Percentiles rank a stretch among this genome's conserved stretches.
These are phyloP conservation scores for Candida yuanshanica DNA, from an alignment of 805 yeast genomes.

Conservation along the genomic window DNA sequence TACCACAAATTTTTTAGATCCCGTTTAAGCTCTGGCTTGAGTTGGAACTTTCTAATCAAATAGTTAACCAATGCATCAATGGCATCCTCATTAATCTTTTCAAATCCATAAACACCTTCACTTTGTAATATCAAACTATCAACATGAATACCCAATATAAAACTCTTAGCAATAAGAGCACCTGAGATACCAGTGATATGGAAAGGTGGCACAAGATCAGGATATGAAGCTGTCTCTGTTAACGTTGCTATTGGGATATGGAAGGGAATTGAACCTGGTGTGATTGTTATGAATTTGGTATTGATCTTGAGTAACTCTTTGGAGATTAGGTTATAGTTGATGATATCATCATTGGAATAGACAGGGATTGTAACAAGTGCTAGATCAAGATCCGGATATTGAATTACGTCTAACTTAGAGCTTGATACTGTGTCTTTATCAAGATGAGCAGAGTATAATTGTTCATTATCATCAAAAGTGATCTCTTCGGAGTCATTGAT, in stretches of 20 bases:
- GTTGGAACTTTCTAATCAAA: slow-evolving; percentile 3
- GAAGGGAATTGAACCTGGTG: slow-evolving; percentile 31
- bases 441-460: slow-evolving; percentile 33
- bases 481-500: slow-evolving; percentile 6
- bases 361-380: slow-evolving; percentile 7
- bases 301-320: slow-evolving; percentile 14
- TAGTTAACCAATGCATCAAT: slow-evolving; percentile 10
- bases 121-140: slow-evolving; percentile 36
- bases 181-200: slow-evolving; percentile 55
- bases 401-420: slow-evolving; percentile 11
- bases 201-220: slow-evolving; percentile 50
- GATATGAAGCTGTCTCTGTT: slow-evolving; percentile 5
- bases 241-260: slow-evolving; percentile 19
- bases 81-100: slow-evolving; percentile 40
- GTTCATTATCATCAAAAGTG: slow-evolving; percentile 31
- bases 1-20: slow-evolving; percentile 5
- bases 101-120: slow-evolving; percentile 60
- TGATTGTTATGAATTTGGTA: slow-evolving; percentile 13
- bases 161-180: slow-evolving; percentile 29
- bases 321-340: slow-evolving; percentile 27
- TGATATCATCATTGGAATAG: slow-evolving; percentile 27
- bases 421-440: slow-evolving; percentile 1
- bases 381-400: slow-evolving; percentile 13
- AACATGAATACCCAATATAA: slow-evolving; percentile 9
- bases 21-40: slow-evolving; percentile 7